phyloP scores from a whole-genome alignment of 2,329 filamentous ascomycete species.

The Cytospora schulzeri region DNA sequence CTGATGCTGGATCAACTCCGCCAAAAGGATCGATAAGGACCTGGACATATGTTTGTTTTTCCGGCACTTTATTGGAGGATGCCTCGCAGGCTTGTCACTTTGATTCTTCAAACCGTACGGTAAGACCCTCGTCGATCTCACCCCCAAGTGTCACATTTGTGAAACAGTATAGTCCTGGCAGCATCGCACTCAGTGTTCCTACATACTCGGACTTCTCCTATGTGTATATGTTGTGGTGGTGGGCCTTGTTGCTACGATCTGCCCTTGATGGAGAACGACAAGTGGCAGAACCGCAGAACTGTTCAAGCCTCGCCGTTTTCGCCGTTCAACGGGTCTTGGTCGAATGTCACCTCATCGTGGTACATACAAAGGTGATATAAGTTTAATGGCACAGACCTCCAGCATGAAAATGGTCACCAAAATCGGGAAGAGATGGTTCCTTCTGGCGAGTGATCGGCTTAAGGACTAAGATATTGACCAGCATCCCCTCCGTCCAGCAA shows the following conservation, averaged over 20 bases:
- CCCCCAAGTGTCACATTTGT: background rate
- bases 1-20: conserved; percentile 11
- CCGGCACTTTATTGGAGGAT: background rate
- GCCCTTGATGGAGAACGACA: conserved; percentile 17
- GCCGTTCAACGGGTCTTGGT: conserved; percentile 14
- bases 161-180: conserved; percentile 5
- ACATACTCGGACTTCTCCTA: conserved; percentile 1
- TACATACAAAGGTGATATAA: conserved; percentile 4
- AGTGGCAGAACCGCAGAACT: conserved; percentile 14
- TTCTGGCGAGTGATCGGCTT: conserved; percentile 14
- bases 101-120: background rate
- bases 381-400: conserved; percentile 5
- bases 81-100: background rate
- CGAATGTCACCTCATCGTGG: conserved; percentile 9
- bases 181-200: background rate
- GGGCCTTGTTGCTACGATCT: conserved; percentile 9
- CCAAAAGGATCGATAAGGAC: conserved; percentile 16
- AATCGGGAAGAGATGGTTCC: background rate
- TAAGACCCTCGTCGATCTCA: conserved; percentile 18
- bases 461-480: conserved; percentile 9
- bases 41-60: background rate
- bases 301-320: conserved; percentile 13
- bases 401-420: background rate
- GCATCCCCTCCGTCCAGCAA: conserved; percentile 14
- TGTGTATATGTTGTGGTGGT: background rate